A percentile compares a stretch with the other conserved stretches of the same genome.
Conservation (phyloP, 805 yeast genomes). For the Cyberlindnera lachancei region DNA sequence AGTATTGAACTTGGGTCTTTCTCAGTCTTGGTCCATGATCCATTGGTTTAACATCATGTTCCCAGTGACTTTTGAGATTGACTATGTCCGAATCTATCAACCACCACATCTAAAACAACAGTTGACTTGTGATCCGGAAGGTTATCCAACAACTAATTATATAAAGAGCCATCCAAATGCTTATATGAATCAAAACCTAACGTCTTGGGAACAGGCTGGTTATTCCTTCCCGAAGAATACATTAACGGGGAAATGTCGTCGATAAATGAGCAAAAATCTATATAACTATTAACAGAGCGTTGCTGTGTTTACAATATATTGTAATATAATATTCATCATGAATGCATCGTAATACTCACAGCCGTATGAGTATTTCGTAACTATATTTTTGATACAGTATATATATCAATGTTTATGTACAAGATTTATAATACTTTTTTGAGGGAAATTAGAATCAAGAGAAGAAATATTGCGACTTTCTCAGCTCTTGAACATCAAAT, state of each 20-base stretch:
- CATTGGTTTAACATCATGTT: constrained; percentile 39
- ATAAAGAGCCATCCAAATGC: constrained; percentile 34
- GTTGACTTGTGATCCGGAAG: constrained; percentile 47
- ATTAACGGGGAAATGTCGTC: constrained; percentile 20
- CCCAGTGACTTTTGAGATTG: constrained; percentile 37
- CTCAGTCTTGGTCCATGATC: constrained; percentile 43
- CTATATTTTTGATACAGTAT: no score
- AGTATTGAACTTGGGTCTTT: constrained; percentile 42
- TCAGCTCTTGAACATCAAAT: constrained; percentile 69
- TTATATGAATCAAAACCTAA: constrained; percentile 35
- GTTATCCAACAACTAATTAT: constrained; percentile 39
- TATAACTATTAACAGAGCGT: no score
- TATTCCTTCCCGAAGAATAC: constrained; percentile 34
- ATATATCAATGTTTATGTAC: no score
- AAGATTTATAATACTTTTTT: no score
- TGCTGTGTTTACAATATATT: no score
- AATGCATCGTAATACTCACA: no score
- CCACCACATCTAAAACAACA: constrained; percentile 33
- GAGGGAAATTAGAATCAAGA: no score
- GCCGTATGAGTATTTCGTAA: no score
- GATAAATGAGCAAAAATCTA: no score
- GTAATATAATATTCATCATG: no score
- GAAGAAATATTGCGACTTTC: constrained; percentile 77
- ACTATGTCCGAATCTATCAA: constrained; percentile 43
- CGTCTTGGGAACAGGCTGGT: constrained; percentile 38